These are phyloP conservation scores for Fusarium nanum DNA, from an alignment of 2,329 filamentous ascomycete species.

Conservation along the genomic window DNA sequence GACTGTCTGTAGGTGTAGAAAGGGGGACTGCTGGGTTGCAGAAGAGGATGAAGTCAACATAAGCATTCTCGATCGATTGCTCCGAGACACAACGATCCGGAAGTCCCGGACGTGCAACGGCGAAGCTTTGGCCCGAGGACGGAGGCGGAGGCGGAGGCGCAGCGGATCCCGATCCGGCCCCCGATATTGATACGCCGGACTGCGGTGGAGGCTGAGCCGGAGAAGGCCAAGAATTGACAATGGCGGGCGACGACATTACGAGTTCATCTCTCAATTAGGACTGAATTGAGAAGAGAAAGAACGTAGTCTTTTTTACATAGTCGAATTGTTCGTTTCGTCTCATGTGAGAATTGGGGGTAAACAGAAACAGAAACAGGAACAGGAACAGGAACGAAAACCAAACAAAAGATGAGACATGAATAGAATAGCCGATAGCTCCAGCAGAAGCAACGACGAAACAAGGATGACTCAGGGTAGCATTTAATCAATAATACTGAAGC, in stretches of 20 bases:
- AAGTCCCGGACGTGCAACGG: slow-evolving; percentile 53
- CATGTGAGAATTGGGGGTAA: slow-evolving; percentile 17
- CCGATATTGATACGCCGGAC: slow-evolving; percentile 36
- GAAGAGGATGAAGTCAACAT: slow-evolving; percentile 85
- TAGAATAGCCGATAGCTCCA: slow-evolving; percentile 6
- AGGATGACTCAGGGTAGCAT: neutral
- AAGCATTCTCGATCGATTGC: slow-evolving; percentile 82
- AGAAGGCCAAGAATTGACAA: slow-evolving; percentile 21
- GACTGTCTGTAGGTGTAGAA: slow-evolving; percentile 74
- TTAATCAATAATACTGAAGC: slow-evolving; percentile 7
- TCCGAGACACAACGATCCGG: slow-evolving; percentile 76
- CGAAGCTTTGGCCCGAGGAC: slow-evolving; percentile 32
- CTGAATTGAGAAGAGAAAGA: neutral
- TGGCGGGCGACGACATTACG: slow-evolving; percentile 38
- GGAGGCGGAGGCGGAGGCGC: slow-evolving; percentile 33
- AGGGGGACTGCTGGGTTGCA: slow-evolving; percentile 83
- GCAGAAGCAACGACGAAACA: slow-evolving; percentile 17
- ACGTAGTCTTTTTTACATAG: slow-evolving; percentile 24
- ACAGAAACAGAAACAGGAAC: slow-evolving; percentile 9
- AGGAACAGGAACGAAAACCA: slow-evolving; percentile 6
- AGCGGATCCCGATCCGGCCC: slow-evolving; percentile 34
- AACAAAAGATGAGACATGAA: slow-evolving; percentile 37
- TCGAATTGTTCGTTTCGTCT: slow-evolving; percentile 22
- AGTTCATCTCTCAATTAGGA: slow-evolving; percentile 38
- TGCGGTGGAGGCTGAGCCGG: slow-evolving; percentile 34